These are phyloP conservation scores for Venturia nashicola DNA, from an alignment of 2,329 filamentous ascomycete species.

Conservation along the genomic window DNA sequence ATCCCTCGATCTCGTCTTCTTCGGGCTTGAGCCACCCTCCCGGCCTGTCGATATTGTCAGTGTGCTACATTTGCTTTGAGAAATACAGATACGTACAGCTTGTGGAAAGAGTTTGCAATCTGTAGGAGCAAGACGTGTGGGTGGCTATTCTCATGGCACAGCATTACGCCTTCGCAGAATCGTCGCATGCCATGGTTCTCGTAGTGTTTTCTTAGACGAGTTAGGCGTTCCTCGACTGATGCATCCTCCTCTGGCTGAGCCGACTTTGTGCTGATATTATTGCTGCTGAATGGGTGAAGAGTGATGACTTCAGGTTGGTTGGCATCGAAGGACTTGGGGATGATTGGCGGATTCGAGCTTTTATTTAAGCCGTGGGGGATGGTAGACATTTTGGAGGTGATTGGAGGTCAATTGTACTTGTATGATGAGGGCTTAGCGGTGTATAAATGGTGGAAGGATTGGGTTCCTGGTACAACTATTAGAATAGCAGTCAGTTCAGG, in stretches of 20 bases:
- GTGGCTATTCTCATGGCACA: constrained; percentile 98
- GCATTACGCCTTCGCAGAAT: constrained; percentile 90
- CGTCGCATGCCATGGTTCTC: constrained; percentile 85
- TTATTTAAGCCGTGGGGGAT: constrained; percentile 1
- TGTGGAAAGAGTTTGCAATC: constrained; percentile 99
- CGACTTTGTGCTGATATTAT: constrained; percentile 98
- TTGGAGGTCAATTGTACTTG: not conserved
- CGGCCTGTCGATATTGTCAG: constrained; percentile 37
- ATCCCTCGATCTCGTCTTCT: constrained; percentile 87
- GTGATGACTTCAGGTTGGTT: constrained; percentile 85
- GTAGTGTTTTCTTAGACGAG: constrained; percentile 94
- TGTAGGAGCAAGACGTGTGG: constrained; percentile 98
- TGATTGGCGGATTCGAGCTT: constrained; percentile 39
- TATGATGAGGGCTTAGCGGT: not conserved
- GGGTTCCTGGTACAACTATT: not conserved
- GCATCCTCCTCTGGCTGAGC: constrained; percentile 96
- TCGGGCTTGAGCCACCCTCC: constrained; percentile 86
- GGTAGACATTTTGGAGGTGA: constrained; percentile 6
- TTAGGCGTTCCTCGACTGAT: constrained; percentile 81
- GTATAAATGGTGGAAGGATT: not conserved
- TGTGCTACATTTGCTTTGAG: constrained; percentile 2
- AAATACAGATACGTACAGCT: constrained; percentile 46
- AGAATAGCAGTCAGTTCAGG: not conserved
- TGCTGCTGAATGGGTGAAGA: constrained; percentile 91
- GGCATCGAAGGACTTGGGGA: constrained; percentile 73